phyloP scores from a whole-genome alignment of 192 early-diverging fungal species.

The Physocladia obscura region DNA sequence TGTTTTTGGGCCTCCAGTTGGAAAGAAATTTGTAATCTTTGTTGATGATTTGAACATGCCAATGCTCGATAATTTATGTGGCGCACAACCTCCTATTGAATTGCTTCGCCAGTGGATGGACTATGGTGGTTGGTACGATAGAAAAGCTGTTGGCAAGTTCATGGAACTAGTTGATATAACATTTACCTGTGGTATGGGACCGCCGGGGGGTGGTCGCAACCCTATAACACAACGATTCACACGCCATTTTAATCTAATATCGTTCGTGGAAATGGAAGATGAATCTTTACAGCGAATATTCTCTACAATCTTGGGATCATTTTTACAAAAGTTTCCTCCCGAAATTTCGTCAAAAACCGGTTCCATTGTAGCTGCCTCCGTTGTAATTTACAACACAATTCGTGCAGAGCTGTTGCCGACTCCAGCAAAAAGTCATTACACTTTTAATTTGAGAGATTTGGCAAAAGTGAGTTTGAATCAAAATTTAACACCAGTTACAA shows the following conservation, averaged over 20 bases:
- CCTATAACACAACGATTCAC: conserved; percentile 55
- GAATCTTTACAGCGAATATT: conserved; percentile 56
- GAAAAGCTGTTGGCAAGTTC: conserved; percentile 58
- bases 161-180: conserved; percentile 63
- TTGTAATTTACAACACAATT: conserved; percentile 59
- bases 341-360: conserved; percentile 50
- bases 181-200: conserved; percentile 62
- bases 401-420: conserved; percentile 58
- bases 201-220: conserved; percentile 62
- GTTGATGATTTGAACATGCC: conserved; percentile 66
- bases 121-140: conserved; percentile 63
- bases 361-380: conserved; percentile 52
- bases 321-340: conserved; percentile 50
- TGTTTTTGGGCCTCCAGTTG: conserved; percentile 62
- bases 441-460: conserved; percentile 64
- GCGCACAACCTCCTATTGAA: conserved; percentile 66
- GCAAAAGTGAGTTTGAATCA: conserved; percentile 36
- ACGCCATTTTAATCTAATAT: conserved; percentile 60
- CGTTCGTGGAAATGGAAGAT: conserved; percentile 60
- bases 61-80: conserved; percentile 52
- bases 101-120: conserved; percentile 65
- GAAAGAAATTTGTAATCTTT: conserved; percentile 57
- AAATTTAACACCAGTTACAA: too few relatives aligned
- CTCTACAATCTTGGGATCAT: conserved; percentile 52
- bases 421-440: conserved; percentile 65